These are phyloP conservation scores for Aotearoamyces nothofagi DNA, from an alignment of 2,329 filamentous ascomycete genomes.

Conservation along the genomic window DNA sequence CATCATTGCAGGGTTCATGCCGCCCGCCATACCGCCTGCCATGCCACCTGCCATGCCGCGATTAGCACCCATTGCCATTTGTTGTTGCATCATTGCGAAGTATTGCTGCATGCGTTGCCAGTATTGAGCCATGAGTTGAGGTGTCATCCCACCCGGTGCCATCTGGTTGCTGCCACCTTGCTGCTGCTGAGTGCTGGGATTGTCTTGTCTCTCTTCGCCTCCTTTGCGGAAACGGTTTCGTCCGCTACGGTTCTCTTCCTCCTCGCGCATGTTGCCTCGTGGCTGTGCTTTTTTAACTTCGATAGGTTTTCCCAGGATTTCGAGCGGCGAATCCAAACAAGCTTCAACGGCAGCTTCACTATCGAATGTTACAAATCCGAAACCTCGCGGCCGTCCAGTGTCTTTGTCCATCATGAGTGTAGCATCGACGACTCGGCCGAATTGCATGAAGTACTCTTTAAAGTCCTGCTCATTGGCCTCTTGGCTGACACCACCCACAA, in stretches of 20 bases:
- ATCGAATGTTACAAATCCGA: slow-evolving; percentile 97
- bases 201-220: slow-evolving; percentile 29
- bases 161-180: slow-evolving; percentile 18
- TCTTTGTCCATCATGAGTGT: slow-evolving; percentile 99
- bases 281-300: slow-evolving; percentile 98
- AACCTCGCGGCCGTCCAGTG: slow-evolving; percentile 88
- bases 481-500: slow-evolving; percentile 93
- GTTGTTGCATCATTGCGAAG: slow-evolving; percentile 87
- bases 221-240: slow-evolving; percentile 40
- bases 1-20: slow-evolving; percentile 64
- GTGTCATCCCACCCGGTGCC: slow-evolving; percentile 59
- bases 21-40: slow-evolving; percentile 43
- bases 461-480: slow-evolving; percentile 95
- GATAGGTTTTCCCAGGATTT: slow-evolving; percentile 90
- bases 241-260: slow-evolving; percentile 56
- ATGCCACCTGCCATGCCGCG: too few species aligned
- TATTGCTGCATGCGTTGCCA: slow-evolving; percentile 98
- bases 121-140: slow-evolving; percentile 96
- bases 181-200: slow-evolving; percentile 23
- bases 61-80: slow-evolving; percentile 58
- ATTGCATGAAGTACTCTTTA: slow-evolving; percentile 91
- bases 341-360: slow-evolving; percentile 89
- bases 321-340: slow-evolving; percentile 69
- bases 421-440: slow-evolving; percentile 89
- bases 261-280: slow-evolving; percentile 82